Conservation (phyloP, 805 yeast species). For the Zygotorulaspora florentina region DNA sequence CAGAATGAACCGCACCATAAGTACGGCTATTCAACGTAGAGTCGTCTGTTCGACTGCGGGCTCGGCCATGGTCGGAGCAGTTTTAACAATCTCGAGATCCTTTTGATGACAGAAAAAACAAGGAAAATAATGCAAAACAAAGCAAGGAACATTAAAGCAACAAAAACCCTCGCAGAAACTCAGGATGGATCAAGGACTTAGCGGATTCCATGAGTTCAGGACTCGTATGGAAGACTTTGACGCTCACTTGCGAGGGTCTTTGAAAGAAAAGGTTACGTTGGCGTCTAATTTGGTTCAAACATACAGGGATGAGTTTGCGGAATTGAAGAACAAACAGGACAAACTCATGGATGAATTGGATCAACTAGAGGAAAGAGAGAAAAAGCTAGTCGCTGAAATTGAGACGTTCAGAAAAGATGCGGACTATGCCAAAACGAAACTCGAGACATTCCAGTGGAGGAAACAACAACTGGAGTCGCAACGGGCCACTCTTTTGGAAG, state of each 20-base stretch:
- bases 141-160: constrained; percentile 3
- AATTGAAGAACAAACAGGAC: constrained; percentile 25
- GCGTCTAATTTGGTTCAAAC: constrained; percentile 12
- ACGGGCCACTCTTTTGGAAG: constrained; percentile 27
- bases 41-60: too few relatives aligned
- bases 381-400: constrained; percentile 31
- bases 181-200: constrained; percentile 1
- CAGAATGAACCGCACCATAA: not conserved
- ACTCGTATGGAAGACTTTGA: constrained; percentile 32
- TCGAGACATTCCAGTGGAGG: constrained; percentile 36
- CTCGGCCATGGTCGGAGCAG: too few relatives aligned
- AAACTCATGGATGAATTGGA: constrained; percentile 35
- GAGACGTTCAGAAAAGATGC: constrained; percentile 21
- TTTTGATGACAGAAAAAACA: not conserved
- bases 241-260: constrained; percentile 27
- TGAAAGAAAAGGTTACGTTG: constrained; percentile 20
- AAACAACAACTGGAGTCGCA: constrained; percentile 36
- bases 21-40: not conserved
- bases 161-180: not conserved
- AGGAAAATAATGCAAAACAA: not conserved
- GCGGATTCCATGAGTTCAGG: constrained; percentile 6
- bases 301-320: constrained; percentile 10
- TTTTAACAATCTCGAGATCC: not conserved
- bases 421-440: constrained; percentile 36
- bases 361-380: constrained; percentile 28